phyloP scores from a whole-genome alignment of 73 alveolate genomes.

The Tetrahymena malaccensis region DNA sequence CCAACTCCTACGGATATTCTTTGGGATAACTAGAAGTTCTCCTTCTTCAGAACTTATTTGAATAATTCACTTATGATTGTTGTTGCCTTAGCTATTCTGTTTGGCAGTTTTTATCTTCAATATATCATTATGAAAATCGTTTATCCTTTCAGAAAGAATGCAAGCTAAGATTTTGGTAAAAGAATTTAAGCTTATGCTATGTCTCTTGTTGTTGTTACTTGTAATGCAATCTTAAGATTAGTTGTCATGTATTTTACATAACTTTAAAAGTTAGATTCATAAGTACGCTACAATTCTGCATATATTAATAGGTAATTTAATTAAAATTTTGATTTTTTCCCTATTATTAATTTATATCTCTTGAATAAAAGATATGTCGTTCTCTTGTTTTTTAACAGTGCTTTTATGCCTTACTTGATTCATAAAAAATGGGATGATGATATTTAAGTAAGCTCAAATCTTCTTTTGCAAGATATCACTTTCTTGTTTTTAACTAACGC shows the following conservation, averaged over 20 bases:
- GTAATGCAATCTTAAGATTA: not conserved
- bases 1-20: not conserved
- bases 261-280: not conserved
- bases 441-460: not conserved
- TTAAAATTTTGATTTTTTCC: not conserved
- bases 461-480: not conserved
- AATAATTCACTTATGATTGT: not conserved
- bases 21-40: not conserved
- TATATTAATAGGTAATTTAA: not conserved
- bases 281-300: not conserved
- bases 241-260: not conserved
- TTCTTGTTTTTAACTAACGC: not conserved
- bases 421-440: not conserved
- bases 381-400: not conserved
- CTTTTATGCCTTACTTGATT: not conserved
- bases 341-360: not conserved
- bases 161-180: not conserved
- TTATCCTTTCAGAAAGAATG: not conserved
- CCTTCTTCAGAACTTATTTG: not conserved
- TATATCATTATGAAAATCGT: not conserved
- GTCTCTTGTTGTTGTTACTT: not conserved
- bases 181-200: not conserved
- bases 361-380: not conserved
- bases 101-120: not conserved
- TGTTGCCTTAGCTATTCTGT: not conserved